A percentile compares a stretch with the other conserved stretches of the same genome.
These are phyloP conservation scores for Pichia sp. DNA, from an alignment of 1,139 yeast genomes.

Conservation along the genomic window DNA sequence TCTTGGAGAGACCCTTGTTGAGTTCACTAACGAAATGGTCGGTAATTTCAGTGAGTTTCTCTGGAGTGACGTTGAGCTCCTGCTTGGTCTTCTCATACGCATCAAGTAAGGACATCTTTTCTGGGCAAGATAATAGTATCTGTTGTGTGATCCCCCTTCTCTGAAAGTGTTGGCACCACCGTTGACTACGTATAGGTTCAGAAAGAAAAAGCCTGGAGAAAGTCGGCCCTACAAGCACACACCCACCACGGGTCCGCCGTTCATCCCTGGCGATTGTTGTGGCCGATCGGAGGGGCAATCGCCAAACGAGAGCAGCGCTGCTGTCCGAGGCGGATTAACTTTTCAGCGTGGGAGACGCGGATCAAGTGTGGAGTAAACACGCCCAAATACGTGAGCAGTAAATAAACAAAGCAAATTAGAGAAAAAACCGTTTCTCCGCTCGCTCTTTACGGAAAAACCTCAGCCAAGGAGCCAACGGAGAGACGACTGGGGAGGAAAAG, in stretches of 20 bases:
- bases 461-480: too few species aligned
- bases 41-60: conserved; percentile 59
- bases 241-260: not conserved
- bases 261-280: not conserved
- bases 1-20: conserved; percentile 68
- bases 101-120: conserved; percentile 13
- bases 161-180: not conserved
- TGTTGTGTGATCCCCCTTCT: not conserved
- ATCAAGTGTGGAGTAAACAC: not conserved
- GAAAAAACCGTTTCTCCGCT: not conserved
- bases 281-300: not conserved
- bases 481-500: too few species aligned
- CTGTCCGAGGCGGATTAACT: not conserved
- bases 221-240: not conserved
- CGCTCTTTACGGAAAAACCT: not conserved
- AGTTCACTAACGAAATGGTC: conserved; percentile 69
- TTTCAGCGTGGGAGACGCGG: not conserved
- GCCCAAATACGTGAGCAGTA: not conserved
- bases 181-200: too few species aligned
- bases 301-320: not conserved
- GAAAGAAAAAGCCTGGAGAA: not conserved
- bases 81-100: conserved; percentile 47
- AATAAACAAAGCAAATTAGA: not conserved
- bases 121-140: not conserved
- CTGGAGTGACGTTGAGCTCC: conserved; percentile 59